These are phyloP conservation scores for Pleurotus platypus DNA, from an alignment of 768 basidiomycete genomes.

Conservation along the genomic window DNA sequence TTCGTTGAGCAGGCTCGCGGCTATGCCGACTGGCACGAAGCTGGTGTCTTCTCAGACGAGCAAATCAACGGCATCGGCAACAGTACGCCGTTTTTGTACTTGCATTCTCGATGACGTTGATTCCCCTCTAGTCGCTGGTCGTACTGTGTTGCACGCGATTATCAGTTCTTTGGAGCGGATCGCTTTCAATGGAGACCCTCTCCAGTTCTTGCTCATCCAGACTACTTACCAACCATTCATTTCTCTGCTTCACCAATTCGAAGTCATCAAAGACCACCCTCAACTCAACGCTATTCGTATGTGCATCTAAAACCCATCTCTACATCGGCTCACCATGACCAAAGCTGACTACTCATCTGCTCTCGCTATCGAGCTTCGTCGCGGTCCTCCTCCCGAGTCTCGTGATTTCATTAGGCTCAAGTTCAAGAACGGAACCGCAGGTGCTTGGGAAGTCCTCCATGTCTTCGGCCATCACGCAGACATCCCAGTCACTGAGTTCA, in stretches of 20 bases:
- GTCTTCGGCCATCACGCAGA: slow-evolving; percentile 74
- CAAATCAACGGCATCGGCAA: slow-evolving; percentile 70
- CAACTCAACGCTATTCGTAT: slow-evolving; percentile 62
- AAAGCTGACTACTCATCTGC: slow-evolving; percentile 73
- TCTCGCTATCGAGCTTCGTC: slow-evolving; percentile 75
- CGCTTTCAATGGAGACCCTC: slow-evolving; percentile 73
- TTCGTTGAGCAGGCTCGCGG: slow-evolving; percentile 70
- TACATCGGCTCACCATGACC: not conserved
- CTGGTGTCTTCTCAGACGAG: slow-evolving; percentile 64
- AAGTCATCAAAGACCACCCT: slow-evolving; percentile 52
- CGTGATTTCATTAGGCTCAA: slow-evolving; percentile 82
- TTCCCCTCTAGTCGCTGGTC: slow-evolving; percentile 64
- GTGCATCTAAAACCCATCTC: slow-evolving; percentile 22
- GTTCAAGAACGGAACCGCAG: slow-evolving; percentile 78
- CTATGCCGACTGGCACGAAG: slow-evolving; percentile 79
- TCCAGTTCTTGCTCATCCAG: slow-evolving; percentile 75
- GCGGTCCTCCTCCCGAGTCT: slow-evolving; percentile 68
- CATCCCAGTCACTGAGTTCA: slow-evolving; percentile 82
- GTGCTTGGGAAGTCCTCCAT: slow-evolving; percentile 62
- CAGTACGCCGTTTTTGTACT: slow-evolving; percentile 39
- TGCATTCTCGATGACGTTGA: not conserved
- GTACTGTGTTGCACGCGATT: slow-evolving; percentile 72
- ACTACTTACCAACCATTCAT: slow-evolving; percentile 91
- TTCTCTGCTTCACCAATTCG: slow-evolving; percentile 80
- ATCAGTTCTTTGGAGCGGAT: slow-evolving; percentile 71